Base-by-base conservation (phyloP, 352 stramenopile species). In the Aphanomyces cochlioides region DNA sequence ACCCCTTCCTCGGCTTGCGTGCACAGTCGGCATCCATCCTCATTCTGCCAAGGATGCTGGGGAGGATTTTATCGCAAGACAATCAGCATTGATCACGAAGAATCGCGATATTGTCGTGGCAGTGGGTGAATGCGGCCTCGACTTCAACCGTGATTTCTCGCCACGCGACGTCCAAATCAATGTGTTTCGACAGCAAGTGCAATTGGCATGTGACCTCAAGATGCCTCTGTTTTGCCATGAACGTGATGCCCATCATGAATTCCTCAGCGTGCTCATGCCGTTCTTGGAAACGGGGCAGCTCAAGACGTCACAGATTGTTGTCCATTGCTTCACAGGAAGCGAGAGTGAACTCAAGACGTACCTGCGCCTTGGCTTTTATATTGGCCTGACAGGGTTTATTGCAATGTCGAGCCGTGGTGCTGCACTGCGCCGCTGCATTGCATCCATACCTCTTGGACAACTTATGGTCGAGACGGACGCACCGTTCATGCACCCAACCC, bases 91-190 rank as follows among this genome's bases (percentile, higher is more conserved):
- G 13, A 82, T 85, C 36, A 39, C 67, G 36, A 37, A 69, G 47
- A 73, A 88, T 50, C 72, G 70, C 6, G 77, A 78, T 41, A 81
- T 85, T 54, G 87, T 97, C 38, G 87, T 92, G 39, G 96, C 96
- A 13, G 81, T 99, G 28, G 96, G 96, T 53, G 96, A 99, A 77
- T 98, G 90, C 70, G 96, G 95, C 47, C 79, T 99, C 15, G 95
- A 99, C 77, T 99, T 98, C 73, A 97, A 98, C 79, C 88, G 95
- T 39, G 79, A 98, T 66, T 99, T 98, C 81, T 97, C 85, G 67
- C 75, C 82, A 12, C 92, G 92, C 50, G 90, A 97, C 48, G 81
- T 84, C 40, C 95, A 99, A 74, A 63, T 92, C 58, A 73, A 84
- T 8, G 89, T 89, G 7, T 97, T 99, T 45, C 70, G 83, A 43